A percentile compares a stretch with the other conserved stretches of the same genome.
Conservation (phyloP, 2,329 filamentous ascomycete genomes). For the Alternaria atra region DNA sequence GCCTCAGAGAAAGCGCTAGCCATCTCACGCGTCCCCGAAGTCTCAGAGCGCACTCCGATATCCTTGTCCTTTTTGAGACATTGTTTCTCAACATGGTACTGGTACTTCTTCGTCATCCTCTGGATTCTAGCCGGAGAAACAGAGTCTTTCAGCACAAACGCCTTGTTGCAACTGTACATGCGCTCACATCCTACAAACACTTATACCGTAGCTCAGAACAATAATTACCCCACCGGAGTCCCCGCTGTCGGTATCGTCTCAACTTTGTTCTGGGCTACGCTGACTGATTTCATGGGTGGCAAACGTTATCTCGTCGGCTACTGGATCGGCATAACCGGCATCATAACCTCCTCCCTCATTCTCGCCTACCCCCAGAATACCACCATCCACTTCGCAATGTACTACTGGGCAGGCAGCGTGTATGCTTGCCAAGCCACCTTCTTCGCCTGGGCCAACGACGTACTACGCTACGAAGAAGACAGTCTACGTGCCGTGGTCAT, state of each 20-base stretch:
- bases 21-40: constrained; percentile 56
- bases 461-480: constrained; percentile 70
- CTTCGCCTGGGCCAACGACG: constrained; percentile 79
- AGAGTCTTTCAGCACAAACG: constrained; percentile 74
- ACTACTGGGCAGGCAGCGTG: constrained; percentile 74
- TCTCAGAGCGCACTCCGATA: constrained; percentile 56
- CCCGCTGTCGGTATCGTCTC: constrained; percentile 62
- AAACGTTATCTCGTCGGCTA: constrained; percentile 67
- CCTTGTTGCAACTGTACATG: constrained; percentile 64
- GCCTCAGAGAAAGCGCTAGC: constrained; percentile 55
- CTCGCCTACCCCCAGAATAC: constrained; percentile 63
- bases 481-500: constrained; percentile 72
- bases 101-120: constrained; percentile 71
- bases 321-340: constrained; percentile 71
- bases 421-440: constrained; percentile 79
- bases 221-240: constrained; percentile 64
- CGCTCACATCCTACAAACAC: constrained; percentile 56
- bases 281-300: constrained; percentile 71
- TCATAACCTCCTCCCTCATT: constrained; percentile 70
- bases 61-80: constrained; percentile 62
- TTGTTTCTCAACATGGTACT: constrained; percentile 68
- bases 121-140: constrained; percentile 77
- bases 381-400: constrained; percentile 68
- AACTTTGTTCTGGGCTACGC: constrained; percentile 73
- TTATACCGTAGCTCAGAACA: constrained; percentile 61